Evolutionary conservation across 148 eudicot genomes (phyloP).

Genomic region (Diospyros kaki): DNA sequence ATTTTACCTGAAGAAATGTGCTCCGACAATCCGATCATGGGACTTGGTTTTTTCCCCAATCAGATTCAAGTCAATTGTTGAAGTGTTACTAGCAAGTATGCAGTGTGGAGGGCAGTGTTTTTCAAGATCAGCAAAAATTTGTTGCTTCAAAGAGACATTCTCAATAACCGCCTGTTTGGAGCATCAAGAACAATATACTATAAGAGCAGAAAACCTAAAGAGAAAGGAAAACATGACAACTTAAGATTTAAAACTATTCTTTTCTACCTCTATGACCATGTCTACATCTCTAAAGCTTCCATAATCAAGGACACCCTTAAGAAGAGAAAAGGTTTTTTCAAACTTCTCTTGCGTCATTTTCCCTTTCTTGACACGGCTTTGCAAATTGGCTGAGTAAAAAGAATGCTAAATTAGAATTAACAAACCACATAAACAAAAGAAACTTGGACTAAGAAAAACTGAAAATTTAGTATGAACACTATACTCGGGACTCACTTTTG

Average conservation of each 20-base stretch:
- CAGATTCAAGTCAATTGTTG: slow-evolving; percentile 87
- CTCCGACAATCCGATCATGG: slow-evolving; percentile 81
- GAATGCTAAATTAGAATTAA: slow-evolving; percentile 5
- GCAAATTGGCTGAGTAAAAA: slow-evolving; percentile 62
- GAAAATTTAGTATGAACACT: slow-evolving; percentile 8
- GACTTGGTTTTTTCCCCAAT: slow-evolving; percentile 84
- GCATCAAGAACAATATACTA: slow-evolving; percentile 5
- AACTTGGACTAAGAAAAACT: neutral
- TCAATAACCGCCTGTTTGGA: slow-evolving; percentile 80
- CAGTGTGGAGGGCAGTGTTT: slow-evolving; percentile 87
- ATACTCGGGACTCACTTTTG: slow-evolving; percentile 47
- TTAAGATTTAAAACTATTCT: neutral
- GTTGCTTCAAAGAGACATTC: slow-evolving; percentile 80
- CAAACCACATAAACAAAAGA: neutral
- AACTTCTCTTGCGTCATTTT: slow-evolving; percentile 71
- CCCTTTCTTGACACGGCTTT: slow-evolving; percentile 90
- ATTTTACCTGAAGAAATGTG: slow-evolving; percentile 87
- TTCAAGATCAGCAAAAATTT: slow-evolving; percentile 87
- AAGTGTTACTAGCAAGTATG: slow-evolving; percentile 95
- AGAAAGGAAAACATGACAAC: neutral
- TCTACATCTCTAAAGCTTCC: slow-evolving; percentile 84
- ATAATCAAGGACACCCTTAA: slow-evolving; percentile 76
- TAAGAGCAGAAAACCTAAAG: slow-evolving; percentile 1
- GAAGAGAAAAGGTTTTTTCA: slow-evolving; percentile 71
- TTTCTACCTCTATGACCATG: slow-evolving; percentile 91